Base-by-base conservation (phyloP, 2,329 filamentous ascomycete species). In the Seiridium cupressi region DNA sequence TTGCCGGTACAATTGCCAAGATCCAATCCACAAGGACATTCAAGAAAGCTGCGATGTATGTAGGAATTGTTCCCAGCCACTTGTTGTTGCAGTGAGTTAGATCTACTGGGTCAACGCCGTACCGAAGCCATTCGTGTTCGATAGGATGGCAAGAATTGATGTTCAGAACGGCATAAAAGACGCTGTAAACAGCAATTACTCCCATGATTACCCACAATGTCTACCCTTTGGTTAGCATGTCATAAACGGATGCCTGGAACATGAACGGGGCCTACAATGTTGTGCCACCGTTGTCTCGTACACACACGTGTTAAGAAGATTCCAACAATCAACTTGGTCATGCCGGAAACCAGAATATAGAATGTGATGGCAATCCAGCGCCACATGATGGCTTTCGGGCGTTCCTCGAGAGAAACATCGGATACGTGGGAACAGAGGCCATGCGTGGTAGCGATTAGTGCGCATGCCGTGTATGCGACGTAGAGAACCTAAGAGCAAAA, bases 1-100 rank as follows among this genome's bases (percentile, higher is more conserved):
- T 44, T 5, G 59, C 42, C 3, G 60, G 60, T 4, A 62, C 48
- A 35, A 60, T 51, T 26, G 55, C 57, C 10, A 60, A n/a, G 11
- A 44, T 49, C 53, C 57, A 38, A 35, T 62, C 60, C 32, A 55
- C 42, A 4, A 62, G 38, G 18, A 62, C 26, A 10, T 55, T 62
- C 4, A 36, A 31, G n/a, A 49, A 55, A 7, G 53, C 55, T 6
- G 38, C 51, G n/a, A 40, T 48, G 31, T 60, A 60, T 11, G 60
- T 57, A 3, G 57, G 53, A 6, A 60, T 53, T n/a, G 36, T 53
- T 5, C 51, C 40, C 5, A 58, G 51, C 46, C 49, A 26, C 18
- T 44, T 38, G 35, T 42, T 18, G 11, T 58, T 58, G 46, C 55
- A 58, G 32, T 44, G 13, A 8, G 46, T 51, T n/a, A 31, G 36